These are phyloP conservation scores for Mayamaea pseudoterrestris DNA, from an alignment of 108 stramenopile species.

Conservation along the genomic window DNA sequence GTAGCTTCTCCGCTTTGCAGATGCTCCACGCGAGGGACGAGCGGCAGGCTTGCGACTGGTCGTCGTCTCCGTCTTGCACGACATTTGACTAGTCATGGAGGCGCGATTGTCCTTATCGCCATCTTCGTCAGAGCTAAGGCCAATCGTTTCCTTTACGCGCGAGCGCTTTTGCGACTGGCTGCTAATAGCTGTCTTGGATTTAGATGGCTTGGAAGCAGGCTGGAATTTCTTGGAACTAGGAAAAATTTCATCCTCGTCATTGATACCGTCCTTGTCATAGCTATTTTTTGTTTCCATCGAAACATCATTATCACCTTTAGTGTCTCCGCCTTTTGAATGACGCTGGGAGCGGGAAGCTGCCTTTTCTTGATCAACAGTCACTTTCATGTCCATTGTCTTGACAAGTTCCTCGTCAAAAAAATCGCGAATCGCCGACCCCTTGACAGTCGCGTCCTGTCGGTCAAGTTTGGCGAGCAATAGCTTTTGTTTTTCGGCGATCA, in stretches of 20 bases:
- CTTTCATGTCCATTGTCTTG: constrained; percentile 1
- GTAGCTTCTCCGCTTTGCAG: constrained; percentile 1
- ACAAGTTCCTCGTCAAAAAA: neutral
- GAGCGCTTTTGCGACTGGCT: constrained; percentile 2
- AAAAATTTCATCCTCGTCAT: no score
- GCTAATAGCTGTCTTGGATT: neutral
- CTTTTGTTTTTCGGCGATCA: constrained; percentile 36
- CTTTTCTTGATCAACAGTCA: constrained; percentile 4
- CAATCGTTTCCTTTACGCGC: constrained; percentile 10
- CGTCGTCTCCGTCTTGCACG: neutral
- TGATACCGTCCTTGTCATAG: neutral
- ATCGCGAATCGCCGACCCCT: neutral
- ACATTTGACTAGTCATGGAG: constrained; percentile 1
- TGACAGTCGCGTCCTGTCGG: constrained; percentile 3
- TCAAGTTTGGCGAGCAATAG: constrained; percentile 17
- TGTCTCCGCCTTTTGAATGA: neutral
- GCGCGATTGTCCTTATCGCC: constrained; percentile 7
- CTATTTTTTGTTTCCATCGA: neutral
- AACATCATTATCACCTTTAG: neutral
- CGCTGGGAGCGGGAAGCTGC: constrained; percentile 11
- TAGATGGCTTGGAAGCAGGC: neutral
- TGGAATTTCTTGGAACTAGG: neutral
- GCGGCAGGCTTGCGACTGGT: no score
- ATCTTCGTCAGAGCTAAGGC: constrained; percentile 20
- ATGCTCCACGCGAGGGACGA: no score